Base-by-base conservation (phyloP, 257 asterid species). In the Fraxinus cuspidata region DNA sequence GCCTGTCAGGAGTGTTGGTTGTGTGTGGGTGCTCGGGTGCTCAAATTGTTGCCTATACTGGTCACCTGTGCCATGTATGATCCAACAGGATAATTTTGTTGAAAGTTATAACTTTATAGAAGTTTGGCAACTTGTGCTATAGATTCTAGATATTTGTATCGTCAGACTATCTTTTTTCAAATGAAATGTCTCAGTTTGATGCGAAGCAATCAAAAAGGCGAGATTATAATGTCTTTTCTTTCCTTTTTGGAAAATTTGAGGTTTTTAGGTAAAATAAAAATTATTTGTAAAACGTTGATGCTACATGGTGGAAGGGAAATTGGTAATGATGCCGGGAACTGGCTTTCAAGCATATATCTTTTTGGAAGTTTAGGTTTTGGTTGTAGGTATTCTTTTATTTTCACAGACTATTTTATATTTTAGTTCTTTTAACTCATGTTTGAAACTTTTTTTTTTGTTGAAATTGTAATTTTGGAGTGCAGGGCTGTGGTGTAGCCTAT, bases 401-500 rank as follows among this genome's bases (percentile, higher is more conserved):
- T 16, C 58, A 5, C 58, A 4, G 21, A n/a, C 28, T 56, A 7
- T 56, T 56, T 5, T 18, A 18, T 56, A 19, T 56, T 6, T 56
- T 27, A 56, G 27, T 56, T n/a, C 65, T 56, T 56, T 56, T n/a
- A 56, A 19, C 21, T 47, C n/a, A 1, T 16, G 65, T 56, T 19
- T 56, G n/a, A n/a, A 56, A n/a, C 25, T 15, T 47, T 1, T 42
- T 13, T 47, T n/a, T n/a, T 56, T n/a, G 65, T 56, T n/a, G 65
- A 56, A 38, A n/a, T 56, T 56, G 21, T 56, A 56, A 56, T n/a
- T 5, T 56, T 56, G 28, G 11, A 19, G 65, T 56, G 27, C 27
- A 56, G 12, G 65, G 65, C 21, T 56, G 65, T 56, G 65, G n/a
- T 56, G 65, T 56, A n/a, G 65, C 65, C 27, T 56, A n/a, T n/a